Percentiles rank a stretch among this genome's conserved stretches.
phyloP scores from a whole-genome alignment of 495 filamentous ascomycete species.

The Copromyces sp. region DNA sequence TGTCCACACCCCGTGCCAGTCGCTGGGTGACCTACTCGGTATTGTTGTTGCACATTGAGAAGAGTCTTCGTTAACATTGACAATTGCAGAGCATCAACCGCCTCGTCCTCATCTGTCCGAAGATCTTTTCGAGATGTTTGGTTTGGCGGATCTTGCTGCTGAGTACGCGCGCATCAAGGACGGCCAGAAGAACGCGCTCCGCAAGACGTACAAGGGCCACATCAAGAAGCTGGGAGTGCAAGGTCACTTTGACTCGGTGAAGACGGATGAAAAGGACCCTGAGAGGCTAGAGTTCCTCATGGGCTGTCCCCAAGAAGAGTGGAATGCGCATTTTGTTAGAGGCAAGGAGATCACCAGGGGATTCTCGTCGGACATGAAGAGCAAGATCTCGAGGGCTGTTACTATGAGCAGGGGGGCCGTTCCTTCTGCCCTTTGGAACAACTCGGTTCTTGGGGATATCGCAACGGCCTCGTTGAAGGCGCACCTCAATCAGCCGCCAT shows the following conservation, averaged over 20 bases:
- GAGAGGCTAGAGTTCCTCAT: constrained; percentile 37
- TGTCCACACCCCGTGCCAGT: background rate
- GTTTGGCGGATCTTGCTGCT: constrained; percentile 36
- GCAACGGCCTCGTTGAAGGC: constrained; percentile 24
- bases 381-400: constrained; percentile 32
- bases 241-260: constrained; percentile 43
- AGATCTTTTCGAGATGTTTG: constrained; percentile 44
- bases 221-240: constrained; percentile 44
- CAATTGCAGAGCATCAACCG: constrained; percentile 35
- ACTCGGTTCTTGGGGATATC: constrained; percentile 43
- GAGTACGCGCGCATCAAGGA: constrained; percentile 45
- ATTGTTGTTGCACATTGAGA: constrained; percentile 6
- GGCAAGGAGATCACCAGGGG: constrained; percentile 49
- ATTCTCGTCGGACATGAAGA: constrained; percentile 20
- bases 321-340: constrained; percentile 37
- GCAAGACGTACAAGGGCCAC: constrained; percentile 50
- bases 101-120: constrained; percentile 30
- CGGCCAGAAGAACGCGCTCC: constrained; percentile 45
- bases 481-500: constrained; percentile 21
- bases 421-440: constrained; percentile 39
- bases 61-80: constrained; percentile 40
- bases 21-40: constrained; percentile 7
- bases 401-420: constrained; percentile 40
- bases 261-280: constrained; percentile 29
- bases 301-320: constrained; percentile 44